Percentiles rank a stretch among this genome's conserved stretches.
Conservation (phyloP, 257 asterid species). For the Haberlea rhodopensis region DNA sequence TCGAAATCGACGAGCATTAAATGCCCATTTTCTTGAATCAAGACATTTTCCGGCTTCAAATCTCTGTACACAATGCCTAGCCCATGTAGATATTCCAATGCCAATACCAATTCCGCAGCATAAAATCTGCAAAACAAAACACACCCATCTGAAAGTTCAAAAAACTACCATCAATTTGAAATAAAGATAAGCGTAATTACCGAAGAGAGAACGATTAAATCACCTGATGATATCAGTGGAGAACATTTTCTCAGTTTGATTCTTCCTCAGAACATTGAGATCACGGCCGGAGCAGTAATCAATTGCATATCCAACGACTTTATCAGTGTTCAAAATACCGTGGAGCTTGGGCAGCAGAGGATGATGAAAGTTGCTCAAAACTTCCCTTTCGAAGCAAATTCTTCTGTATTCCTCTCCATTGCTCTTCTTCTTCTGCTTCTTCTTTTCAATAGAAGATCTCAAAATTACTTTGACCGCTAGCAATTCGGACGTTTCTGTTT, state of each 20-base stretch:
- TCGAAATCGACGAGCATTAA: conserved; percentile 89
- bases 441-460: conserved; percentile 59
- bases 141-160: too few relatives aligned
- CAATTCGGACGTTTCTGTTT: conserved; percentile 45
- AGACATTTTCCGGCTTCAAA: conserved; percentile 90
- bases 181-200: too few relatives aligned
- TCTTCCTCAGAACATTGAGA: conserved; percentile 63
- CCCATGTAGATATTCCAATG: conserved; percentile 76
- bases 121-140: conserved; percentile 67
- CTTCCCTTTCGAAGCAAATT: conserved; percentile 59
- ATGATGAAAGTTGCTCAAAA: conserved; percentile 54
- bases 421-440: conserved; percentile 18
- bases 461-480: conserved; percentile 70
- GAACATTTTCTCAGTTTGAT: conserved; percentile 85
- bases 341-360: conserved; percentile 82
- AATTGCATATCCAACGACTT: conserved; percentile 73
- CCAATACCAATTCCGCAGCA: conserved; percentile 83
- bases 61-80: conserved; percentile 82
- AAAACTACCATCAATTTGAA: neutral
- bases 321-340: conserved; percentile 69
- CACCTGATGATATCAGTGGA: conserved; percentile 87
- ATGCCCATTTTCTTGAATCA: conserved; percentile 87
- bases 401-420: conserved; percentile 44
- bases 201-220: neutral
- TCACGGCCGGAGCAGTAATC: conserved; percentile 94